Conservation (phyloP, 139 green algal species). For the Chlorella sorokiniana region DNA sequence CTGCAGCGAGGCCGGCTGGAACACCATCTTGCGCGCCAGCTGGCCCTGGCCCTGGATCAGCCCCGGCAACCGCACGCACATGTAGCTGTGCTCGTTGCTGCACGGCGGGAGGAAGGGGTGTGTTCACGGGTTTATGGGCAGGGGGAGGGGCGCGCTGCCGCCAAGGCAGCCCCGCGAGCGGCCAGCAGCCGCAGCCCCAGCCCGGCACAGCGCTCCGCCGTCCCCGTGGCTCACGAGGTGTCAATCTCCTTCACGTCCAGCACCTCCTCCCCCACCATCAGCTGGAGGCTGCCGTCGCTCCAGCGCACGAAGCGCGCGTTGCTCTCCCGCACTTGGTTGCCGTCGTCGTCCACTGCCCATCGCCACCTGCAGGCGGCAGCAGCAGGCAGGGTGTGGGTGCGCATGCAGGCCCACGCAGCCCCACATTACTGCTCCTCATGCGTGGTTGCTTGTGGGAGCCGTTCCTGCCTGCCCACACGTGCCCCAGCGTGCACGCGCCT, state of each 20-base stretch:
- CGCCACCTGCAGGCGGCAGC: conserved; percentile 40
- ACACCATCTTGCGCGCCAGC: conserved; percentile 63
- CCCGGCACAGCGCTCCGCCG: not conserved
- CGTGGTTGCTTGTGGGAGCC: no score
- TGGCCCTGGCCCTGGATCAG: conserved; percentile 71
- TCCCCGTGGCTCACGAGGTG: conserved; percentile 23
- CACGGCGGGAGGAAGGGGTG: not conserved
- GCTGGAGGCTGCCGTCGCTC: conserved; percentile 75
- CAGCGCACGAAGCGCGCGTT: conserved; percentile 83
- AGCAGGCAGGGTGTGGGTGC: not conserved
- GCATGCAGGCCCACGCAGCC: no score
- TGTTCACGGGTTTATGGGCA: not conserved
- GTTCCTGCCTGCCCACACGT: not conserved
- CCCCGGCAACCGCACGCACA: conserved; percentile 57
- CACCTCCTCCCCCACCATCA: conserved; percentile 79
- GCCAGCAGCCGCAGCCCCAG: no score
- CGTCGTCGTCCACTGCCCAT: conserved; percentile 37
- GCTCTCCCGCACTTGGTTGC: conserved; percentile 55
- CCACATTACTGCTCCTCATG: no score
- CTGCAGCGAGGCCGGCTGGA: conserved; percentile 68
- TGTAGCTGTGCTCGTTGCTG: conserved; percentile 59
- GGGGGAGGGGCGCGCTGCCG: not conserved
- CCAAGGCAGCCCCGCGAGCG: no score
- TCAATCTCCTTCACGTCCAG: conserved; percentile 70
- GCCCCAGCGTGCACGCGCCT: no score